Evolutionary conservation across 495 filamentous ascomycete species (phyloP).

Genomic region (Baudoinia panamericana): DNA sequence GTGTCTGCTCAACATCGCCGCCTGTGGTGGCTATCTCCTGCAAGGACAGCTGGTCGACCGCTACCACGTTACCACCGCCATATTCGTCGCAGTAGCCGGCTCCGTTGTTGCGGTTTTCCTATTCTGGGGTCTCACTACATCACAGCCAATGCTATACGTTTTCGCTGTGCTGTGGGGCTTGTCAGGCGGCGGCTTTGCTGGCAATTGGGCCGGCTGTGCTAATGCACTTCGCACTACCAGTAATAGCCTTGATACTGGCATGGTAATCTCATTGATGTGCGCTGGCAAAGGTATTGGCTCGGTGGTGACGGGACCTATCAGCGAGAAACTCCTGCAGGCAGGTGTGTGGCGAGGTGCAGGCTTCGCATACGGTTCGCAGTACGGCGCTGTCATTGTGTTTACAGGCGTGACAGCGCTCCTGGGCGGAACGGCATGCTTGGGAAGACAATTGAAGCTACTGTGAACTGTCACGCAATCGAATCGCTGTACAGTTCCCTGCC

Average conservation of each 20-base stretch:
- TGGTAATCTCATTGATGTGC: slow-evolving; percentile 51
- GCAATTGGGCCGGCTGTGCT: slow-evolving; percentile 42
- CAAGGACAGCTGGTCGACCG: slow-evolving; percentile 49
- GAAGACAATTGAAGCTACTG: slow-evolving; percentile 3
- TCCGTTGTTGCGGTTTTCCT: slow-evolving; percentile 47
- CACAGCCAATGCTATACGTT: slow-evolving; percentile 43
- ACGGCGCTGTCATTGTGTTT: slow-evolving; percentile 5
- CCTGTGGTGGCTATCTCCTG: slow-evolving; percentile 37
- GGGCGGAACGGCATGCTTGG: slow-evolving; percentile 8
- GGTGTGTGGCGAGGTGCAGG: background rate
- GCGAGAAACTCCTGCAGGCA: slow-evolving; percentile 14
- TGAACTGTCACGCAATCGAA: background rate
- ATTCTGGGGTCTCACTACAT: slow-evolving; percentile 51
- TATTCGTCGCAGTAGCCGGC: slow-evolving; percentile 44
- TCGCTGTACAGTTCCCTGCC: background rate
- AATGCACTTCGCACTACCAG: background rate
- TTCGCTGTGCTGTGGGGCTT: slow-evolving; percentile 58
- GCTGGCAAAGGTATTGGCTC: slow-evolving; percentile 51
- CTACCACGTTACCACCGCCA: slow-evolving; percentile 45
- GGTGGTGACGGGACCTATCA: slow-evolving; percentile 23
- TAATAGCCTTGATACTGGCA: slow-evolving; percentile 36
- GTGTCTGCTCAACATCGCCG: slow-evolving; percentile 22
- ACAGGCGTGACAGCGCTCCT: slow-evolving; percentile 2
- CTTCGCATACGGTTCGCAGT: slow-evolving; percentile 7
- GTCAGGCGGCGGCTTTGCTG: slow-evolving; percentile 51